Conservation (phyloP, 1,284 basidiomycete genomes). For the Sporisorium iseilematis-ciliati region DNA sequence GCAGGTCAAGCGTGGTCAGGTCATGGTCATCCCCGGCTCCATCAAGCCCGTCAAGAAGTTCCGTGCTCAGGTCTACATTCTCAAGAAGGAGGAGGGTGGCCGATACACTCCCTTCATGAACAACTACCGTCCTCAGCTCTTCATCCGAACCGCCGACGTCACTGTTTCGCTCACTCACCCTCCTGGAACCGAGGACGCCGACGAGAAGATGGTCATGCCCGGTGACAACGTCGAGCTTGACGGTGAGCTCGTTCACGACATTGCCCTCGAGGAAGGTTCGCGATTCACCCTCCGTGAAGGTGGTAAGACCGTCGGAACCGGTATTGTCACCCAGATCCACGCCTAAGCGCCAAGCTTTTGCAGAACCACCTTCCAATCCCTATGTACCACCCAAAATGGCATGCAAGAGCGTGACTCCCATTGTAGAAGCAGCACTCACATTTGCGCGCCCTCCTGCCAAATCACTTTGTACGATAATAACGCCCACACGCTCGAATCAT, state of each 20-base stretch:
- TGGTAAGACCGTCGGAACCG: slow-evolving; percentile 79
- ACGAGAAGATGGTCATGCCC: slow-evolving; percentile 86
- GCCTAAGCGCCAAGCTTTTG: slow-evolving; percentile 26
- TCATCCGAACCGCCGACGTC: slow-evolving; percentile 95
- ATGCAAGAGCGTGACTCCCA: slow-evolving; percentile 6
- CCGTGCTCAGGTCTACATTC: slow-evolving; percentile 70
- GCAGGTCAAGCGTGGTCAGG: slow-evolving; percentile 92
- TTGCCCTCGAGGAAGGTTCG: slow-evolving; percentile 90
- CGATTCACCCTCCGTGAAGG: slow-evolving; percentile 98
- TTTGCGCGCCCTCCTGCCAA: background rate
- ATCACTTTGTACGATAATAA: slow-evolving; percentile 42
- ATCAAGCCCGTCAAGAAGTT: slow-evolving; percentile 96
- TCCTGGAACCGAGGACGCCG: slow-evolving; percentile 74
- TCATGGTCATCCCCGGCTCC: slow-evolving; percentile 88
- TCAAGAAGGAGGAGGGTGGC: slow-evolving; percentile 98
- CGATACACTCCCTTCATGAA: slow-evolving; percentile 97
- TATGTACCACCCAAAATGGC: slow-evolving; percentile 14
- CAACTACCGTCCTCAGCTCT: slow-evolving; percentile 96
- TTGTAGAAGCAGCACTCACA: background rate
- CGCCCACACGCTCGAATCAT: slow-evolving; percentile 13
- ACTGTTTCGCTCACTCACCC: slow-evolving; percentile 89
- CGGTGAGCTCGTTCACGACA: slow-evolving; percentile 85
- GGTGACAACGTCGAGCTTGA: slow-evolving; percentile 97
- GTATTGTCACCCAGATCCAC: slow-evolving; percentile 67
- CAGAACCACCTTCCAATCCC: background rate